Conservation (phyloP, 768 basidiomycete genomes). For the Boletus tomentosulus region DNA sequence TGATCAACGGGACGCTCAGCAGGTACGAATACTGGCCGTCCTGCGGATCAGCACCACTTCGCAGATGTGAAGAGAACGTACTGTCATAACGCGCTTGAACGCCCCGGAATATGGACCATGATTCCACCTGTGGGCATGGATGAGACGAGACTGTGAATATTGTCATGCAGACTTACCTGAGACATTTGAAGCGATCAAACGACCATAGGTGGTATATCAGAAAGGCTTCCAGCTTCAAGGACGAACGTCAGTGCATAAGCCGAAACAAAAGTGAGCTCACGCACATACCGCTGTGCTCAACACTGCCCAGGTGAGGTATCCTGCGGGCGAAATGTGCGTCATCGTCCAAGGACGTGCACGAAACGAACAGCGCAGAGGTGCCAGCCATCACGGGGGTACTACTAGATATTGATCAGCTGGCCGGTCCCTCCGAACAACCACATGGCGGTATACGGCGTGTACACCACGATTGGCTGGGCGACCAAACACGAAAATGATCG, state of each 20-base stretch:
- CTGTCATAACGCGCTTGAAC: constrained; percentile 85
- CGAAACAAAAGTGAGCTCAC: neutral
- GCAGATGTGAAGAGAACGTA: constrained; percentile 29
- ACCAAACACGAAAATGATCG: neutral
- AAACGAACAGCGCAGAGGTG: neutral
- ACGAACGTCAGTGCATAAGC: neutral
- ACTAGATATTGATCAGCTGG: constrained; percentile 1
- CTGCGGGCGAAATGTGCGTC: constrained; percentile 61
- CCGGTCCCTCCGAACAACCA: neutral
- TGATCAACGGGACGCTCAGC: constrained; percentile 55
- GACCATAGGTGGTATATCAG: constrained; percentile 74
- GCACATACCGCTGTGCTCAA: constrained; percentile 47
- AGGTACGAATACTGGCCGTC: constrained; percentile 66
- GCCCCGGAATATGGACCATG: constrained; percentile 62
- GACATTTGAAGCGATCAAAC: constrained; percentile 73
- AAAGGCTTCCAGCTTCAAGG: constrained; percentile 51
- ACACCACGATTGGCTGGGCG: neutral
- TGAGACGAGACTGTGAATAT: neutral
- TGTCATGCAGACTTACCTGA: constrained; percentile 39
- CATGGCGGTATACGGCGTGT: neutral
- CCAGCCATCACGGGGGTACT: constrained; percentile 7
- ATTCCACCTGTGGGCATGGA: constrained; percentile 52
- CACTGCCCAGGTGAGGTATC: constrained; percentile 60
- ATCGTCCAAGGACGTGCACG: constrained; percentile 31
- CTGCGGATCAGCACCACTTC: neutral